phyloP scores from a whole-genome alignment of 345 rosid genomes.

The Populus tremula region DNA sequence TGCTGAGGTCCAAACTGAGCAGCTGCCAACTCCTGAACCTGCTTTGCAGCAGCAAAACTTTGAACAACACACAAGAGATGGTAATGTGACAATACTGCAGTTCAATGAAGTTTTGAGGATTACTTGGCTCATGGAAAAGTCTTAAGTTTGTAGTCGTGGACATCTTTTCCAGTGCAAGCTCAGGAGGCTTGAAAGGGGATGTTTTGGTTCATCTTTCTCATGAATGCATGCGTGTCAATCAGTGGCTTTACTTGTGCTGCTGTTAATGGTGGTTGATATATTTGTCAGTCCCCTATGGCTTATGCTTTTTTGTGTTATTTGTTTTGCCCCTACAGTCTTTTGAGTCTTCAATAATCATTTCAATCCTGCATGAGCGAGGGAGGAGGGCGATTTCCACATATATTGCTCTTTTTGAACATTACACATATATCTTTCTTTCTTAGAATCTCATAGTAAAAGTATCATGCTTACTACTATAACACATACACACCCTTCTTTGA shows the following conservation, averaged over 20 bases:
- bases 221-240: not conserved
- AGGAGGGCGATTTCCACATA: not conserved
- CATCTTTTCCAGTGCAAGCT: not conserved
- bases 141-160: conserved; percentile 1
- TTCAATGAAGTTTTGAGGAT: conserved; percentile 3
- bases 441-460: not conserved
- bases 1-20: conserved; percentile 38
- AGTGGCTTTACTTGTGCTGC: not conserved
- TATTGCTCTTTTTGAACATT: not conserved
- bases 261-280: not conserved
- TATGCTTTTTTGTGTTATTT: not conserved
- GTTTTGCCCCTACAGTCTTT: not conserved
- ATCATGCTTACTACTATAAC: not conserved
- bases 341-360: not conserved
- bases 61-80: conserved; percentile 40
- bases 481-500: not conserved
- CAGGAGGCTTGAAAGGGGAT: conserved; percentile 4
- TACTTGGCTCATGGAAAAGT: not conserved
- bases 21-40: conserved; percentile 36
- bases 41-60: conserved; percentile 27
- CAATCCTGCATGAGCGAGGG: not conserved
- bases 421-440: not conserved
- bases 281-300: not conserved
- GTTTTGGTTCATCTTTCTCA: not conserved
- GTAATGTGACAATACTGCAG: conserved; percentile 29